Percentiles rank a stretch among this genome's conserved stretches.
Conservation (phyloP, 306 rosid genomes). For the Mimosa pudica region DNA sequence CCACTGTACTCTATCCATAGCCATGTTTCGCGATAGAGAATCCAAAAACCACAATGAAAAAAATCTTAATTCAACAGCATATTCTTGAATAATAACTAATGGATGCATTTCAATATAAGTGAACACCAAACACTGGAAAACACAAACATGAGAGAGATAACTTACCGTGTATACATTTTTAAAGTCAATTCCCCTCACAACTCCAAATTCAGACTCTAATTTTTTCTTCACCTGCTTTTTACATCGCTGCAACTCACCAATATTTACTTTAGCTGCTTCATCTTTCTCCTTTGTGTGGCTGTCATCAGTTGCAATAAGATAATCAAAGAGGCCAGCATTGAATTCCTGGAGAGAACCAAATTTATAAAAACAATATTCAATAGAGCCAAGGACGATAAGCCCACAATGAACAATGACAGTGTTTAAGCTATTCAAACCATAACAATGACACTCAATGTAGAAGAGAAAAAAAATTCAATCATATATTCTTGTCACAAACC, state of each 20-base stretch:
- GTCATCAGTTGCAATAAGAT: conserved; percentile 85
- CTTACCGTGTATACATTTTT: conserved; percentile 87
- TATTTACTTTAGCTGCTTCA: conserved; percentile 51
- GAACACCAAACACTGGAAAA: conserved; percentile 4
- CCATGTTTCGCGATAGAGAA: neutral
- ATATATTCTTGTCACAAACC: conserved; percentile 49
- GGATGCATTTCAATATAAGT: conserved; percentile 18
- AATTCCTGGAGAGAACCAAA: conserved; percentile 76
- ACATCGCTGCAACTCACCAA: conserved; percentile 46
- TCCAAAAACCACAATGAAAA: conserved; percentile 23
- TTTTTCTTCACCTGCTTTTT: conserved; percentile 57
- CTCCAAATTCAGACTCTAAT: conserved; percentile 91
- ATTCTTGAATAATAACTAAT: neutral
- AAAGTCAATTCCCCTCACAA: conserved; percentile 92
- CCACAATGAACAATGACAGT: neutral
- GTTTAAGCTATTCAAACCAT: conserved; percentile 2
- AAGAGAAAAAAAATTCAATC: conserved; percentile 6
- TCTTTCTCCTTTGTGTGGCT: conserved; percentile 74
- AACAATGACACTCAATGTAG: conserved; percentile 1
- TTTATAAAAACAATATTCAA: conserved; percentile 14
- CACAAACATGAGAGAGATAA: conserved; percentile 21
- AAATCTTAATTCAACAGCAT: neutral
- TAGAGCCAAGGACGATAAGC: conserved; percentile 19
- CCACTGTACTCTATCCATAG: too few species aligned
- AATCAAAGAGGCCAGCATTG: conserved; percentile 98